phyloP scores from a whole-genome alignment of 2,329 filamentous ascomycete species.

The Calonectria pauciramosa region DNA sequence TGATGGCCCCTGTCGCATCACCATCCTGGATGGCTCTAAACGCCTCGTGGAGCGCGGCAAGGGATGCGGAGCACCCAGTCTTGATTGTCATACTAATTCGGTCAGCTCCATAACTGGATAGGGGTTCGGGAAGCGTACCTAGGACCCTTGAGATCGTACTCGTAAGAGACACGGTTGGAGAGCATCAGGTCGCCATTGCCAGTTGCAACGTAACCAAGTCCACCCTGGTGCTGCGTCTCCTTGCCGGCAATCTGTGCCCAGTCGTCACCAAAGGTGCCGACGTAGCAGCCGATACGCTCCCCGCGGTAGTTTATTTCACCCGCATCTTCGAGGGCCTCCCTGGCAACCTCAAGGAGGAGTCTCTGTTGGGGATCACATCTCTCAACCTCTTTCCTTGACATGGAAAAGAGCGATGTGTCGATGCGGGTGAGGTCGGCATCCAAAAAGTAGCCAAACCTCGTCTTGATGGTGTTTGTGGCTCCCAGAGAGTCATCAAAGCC shows the following conservation, averaged over 20 bases:
- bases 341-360: conserved; percentile 51
- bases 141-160: conserved; percentile 63
- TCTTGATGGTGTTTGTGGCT: conserved; percentile 37
- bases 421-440: conserved; percentile 45
- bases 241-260: conserved; percentile 44
- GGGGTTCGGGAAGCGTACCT: conserved; percentile 46
- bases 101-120: conserved; percentile 49
- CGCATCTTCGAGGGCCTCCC: conserved; percentile 52
- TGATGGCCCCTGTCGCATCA: conserved; percentile 47
- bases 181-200: conserved; percentile 44
- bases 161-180: conserved; percentile 49
- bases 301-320: conserved; percentile 49
- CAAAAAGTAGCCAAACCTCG: conserved; percentile 48
- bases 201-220: conserved; percentile 36
- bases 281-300: conserved; percentile 49
- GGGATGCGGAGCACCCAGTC: conserved; percentile 52
- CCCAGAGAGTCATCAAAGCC: conserved; percentile 30
- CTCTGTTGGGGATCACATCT: conserved; percentile 54
- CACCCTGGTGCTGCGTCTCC: conserved; percentile 37
- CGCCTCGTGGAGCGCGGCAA: conserved; percentile 50
- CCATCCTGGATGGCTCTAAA: conserved; percentile 45
- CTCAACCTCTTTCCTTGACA: conserved; percentile 47
- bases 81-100: conserved; percentile 47
- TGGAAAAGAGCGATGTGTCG: conserved; percentile 47
- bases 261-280: conserved; percentile 52